These are phyloP conservation scores for Monilinia fructicola DNA, from an alignment of 2,329 filamentous ascomycete genomes.

Conservation along the genomic window DNA sequence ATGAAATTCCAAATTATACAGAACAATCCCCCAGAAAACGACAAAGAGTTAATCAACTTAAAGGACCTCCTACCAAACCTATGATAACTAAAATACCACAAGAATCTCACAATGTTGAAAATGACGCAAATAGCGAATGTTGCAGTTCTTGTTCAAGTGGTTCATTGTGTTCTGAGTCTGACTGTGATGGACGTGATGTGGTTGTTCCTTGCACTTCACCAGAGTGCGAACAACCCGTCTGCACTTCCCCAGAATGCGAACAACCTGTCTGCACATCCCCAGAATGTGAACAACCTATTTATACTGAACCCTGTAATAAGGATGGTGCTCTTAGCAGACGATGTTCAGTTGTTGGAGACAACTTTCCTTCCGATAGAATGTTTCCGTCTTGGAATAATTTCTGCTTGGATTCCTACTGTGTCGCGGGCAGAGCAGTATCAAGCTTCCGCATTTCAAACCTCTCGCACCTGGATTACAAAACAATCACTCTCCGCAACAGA, in stretches of 20 bases:
- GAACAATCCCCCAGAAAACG: constrained; percentile 11
- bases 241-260: constrained; percentile 29
- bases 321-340: constrained; percentile 25
- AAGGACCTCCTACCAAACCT: not conserved
- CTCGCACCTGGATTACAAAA: not conserved
- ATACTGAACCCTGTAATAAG: constrained; percentile 30
- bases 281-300: constrained; percentile 30
- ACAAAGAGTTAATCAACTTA: constrained; percentile 5
- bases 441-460: not conserved
- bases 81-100: not conserved
- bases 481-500: constrained; percentile 3
- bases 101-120: not conserved
- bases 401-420: constrained; percentile 26
- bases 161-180: constrained; percentile 31
- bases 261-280: constrained; percentile 29
- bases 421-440: constrained; percentile 2
- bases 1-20: constrained; percentile 7
- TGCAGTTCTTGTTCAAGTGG: constrained; percentile 38
- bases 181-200: constrained; percentile 28
- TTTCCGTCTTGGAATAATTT: constrained; percentile 22
- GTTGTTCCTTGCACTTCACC: constrained; percentile 31
- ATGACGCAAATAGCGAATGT: constrained; percentile 30
- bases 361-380: constrained; percentile 11
- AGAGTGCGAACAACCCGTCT: constrained; percentile 31
- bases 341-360: constrained; percentile 17